phyloP scores from a whole-genome alignment of 768 basidiomycete species.

The Xerocomellus amylosporus region DNA sequence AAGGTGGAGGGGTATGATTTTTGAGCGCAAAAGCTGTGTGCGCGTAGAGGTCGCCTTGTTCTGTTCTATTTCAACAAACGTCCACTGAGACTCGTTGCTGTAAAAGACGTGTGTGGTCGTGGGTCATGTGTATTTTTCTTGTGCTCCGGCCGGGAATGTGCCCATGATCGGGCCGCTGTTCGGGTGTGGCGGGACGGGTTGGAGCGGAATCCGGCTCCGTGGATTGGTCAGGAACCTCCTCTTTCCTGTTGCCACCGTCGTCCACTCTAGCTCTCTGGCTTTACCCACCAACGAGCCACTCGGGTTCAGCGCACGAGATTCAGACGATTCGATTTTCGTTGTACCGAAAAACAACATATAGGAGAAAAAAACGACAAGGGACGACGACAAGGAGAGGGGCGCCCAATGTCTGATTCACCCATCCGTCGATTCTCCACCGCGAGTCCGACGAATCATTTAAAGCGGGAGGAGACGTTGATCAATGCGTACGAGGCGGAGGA shows the following conservation, averaged over 20 bases:
- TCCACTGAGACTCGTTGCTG: no score
- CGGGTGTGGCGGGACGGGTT: background rate
- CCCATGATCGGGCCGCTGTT: no score
- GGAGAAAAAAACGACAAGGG: no score
- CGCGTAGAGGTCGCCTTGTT: no score
- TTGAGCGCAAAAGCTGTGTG: constrained; percentile 30
- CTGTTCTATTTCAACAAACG: no score
- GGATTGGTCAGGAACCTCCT: constrained; percentile 1
- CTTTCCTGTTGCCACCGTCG: background rate
- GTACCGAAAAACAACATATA: no score
- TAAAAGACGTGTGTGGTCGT: no score
- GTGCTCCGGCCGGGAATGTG: no score
- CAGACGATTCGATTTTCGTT: no score
- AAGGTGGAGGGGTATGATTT: constrained; percentile 86
- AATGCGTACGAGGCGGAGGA: constrained; percentile 90
- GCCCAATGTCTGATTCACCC: constrained; percentile 42
- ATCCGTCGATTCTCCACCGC: constrained; percentile 55
- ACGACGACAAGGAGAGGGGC: background rate
- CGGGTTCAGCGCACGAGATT: no score
- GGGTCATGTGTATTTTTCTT: no score
- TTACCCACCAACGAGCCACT: background rate
- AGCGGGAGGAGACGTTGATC: constrained; percentile 71
- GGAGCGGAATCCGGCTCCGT: constrained; percentile 14
- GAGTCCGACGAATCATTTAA: constrained; percentile 46
- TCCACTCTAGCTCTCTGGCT: background rate